Evolutionary conservation across 129 eudicot genomes (phyloP).

Genomic region (Saussurea involucrata): DNA sequence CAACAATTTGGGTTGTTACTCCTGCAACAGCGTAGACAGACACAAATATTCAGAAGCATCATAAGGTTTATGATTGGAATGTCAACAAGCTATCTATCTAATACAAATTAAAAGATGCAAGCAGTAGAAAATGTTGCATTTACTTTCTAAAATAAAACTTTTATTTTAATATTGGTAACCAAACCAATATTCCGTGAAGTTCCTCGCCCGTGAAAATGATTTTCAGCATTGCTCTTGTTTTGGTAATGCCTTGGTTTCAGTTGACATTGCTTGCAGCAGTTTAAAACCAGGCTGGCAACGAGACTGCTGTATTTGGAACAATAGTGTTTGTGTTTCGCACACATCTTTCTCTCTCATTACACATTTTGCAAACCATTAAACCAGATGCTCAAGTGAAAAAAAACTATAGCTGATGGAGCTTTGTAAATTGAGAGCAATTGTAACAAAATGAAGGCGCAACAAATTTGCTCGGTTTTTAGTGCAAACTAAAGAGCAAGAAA

Average conservation of each 20-base stretch:
- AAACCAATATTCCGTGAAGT: neutral
- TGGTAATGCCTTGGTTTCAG: neutral
- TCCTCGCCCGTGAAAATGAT: neutral
- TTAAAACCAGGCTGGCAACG: neutral
- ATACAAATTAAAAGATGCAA: neutral
- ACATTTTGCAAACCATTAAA: neutral
- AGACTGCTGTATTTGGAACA: neutral
- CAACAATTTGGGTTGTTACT: conserved; percentile 12
- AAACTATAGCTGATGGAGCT: neutral
- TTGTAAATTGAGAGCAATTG: neutral
- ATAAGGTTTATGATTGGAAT: neutral
- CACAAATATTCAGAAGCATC: neutral
- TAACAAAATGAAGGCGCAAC: neutral
- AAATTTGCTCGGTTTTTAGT: neutral
- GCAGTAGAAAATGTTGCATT: neutral
- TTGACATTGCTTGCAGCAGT: neutral
- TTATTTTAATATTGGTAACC: too few species aligned
- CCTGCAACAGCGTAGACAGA: conserved; percentile 14
- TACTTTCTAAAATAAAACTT: neutral
- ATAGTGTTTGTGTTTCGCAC: neutral
- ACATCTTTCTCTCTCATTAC: neutral
- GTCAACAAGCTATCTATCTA: neutral
- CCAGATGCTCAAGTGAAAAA: neutral
- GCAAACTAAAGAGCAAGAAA: neutral
- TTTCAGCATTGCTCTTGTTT: neutral